phyloP scores from a whole-genome alignment of 345 rosid genomes.

The Populus tremula region DNA sequence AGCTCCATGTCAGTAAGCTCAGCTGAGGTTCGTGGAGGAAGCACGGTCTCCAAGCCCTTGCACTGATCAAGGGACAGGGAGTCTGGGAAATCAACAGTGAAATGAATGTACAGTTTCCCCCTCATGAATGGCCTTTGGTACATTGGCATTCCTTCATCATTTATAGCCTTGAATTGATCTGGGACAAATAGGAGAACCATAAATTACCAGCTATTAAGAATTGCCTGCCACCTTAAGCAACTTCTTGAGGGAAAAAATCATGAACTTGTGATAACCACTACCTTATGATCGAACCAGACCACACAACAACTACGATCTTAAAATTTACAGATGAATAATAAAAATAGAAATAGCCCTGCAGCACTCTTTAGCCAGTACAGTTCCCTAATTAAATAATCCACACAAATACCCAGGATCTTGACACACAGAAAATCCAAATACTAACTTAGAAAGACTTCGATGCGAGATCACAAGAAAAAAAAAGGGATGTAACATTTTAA shows the following conservation, averaged over 20 bases:
- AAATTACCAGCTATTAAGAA: neutral
- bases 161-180: slow-evolving; percentile 34
- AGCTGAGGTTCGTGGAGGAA: slow-evolving; percentile 39
- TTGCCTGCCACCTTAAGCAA: neutral
- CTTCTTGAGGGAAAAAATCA: too few species aligned
- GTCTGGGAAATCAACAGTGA: slow-evolving; percentile 63
- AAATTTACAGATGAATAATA: neutral
- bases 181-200: neutral
- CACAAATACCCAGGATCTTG: neutral
- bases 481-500: neutral
- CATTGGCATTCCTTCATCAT: slow-evolving; percentile 35
- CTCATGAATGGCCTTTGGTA: slow-evolving; percentile 59
- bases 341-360: neutral
- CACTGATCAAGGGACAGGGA: slow-evolving; percentile 48
- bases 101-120: slow-evolving; percentile 60
- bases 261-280: too few species aligned
- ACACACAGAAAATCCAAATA: neutral
- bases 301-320: neutral
- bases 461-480: neutral
- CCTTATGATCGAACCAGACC: neutral
- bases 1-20: slow-evolving; percentile 54
- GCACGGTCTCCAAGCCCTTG: slow-evolving; percentile 45
- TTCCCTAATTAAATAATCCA: neutral
- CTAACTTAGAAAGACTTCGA: neutral
- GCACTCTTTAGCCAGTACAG: neutral